A percentile compares a stretch with the other conserved stretches of the same genome.
Conservation (phyloP, 2,329 filamentous ascomycete genomes). For the Nemania sp. region DNA sequence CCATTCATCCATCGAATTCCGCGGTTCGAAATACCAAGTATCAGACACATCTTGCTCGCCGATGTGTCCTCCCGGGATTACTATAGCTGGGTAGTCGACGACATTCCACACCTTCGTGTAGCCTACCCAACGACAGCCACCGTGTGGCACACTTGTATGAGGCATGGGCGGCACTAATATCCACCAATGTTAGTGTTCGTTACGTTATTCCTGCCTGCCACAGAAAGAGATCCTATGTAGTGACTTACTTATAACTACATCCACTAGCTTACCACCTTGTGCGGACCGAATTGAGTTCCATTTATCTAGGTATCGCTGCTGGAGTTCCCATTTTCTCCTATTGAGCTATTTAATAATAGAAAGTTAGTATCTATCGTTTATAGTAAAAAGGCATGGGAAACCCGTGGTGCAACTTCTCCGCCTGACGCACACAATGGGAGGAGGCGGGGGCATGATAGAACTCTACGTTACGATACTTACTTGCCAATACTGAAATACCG, state of each 20-base stretch:
- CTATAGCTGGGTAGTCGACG: slow-evolving; percentile 70
- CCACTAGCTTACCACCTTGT: slow-evolving; percentile 59
- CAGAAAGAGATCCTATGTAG: not conserved
- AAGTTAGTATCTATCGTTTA: not conserved
- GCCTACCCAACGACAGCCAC: slow-evolving; percentile 60
- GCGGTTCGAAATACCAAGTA: slow-evolving; percentile 55
- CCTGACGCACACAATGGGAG: too few species aligned
- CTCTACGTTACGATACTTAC: not conserved
- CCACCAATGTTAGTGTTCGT: not conserved
- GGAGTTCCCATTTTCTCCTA: slow-evolving; percentile 63
- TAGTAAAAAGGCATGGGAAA: not conserved
- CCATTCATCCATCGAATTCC: slow-evolving; percentile 64
- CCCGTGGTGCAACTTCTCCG: not conserved
- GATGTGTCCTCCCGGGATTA: slow-evolving; percentile 65
- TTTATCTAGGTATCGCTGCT: slow-evolving; percentile 68
- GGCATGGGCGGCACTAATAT: slow-evolving; percentile 65
- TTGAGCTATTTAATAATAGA: slow-evolving; percentile 57
- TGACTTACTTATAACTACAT: slow-evolving; percentile 61
- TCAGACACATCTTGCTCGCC: slow-evolving; percentile 55
- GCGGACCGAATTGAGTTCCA: slow-evolving; percentile 63
- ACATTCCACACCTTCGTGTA: slow-evolving; percentile 74
- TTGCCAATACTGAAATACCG: slow-evolving; percentile 75
- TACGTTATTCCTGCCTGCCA: not conserved
- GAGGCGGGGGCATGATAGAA: not conserved
- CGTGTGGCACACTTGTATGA: slow-evolving; percentile 65